These are phyloP conservation scores for Pyrus pyrifolia DNA, from an alignment of 306 rosid species.

Conservation along the genomic window DNA sequence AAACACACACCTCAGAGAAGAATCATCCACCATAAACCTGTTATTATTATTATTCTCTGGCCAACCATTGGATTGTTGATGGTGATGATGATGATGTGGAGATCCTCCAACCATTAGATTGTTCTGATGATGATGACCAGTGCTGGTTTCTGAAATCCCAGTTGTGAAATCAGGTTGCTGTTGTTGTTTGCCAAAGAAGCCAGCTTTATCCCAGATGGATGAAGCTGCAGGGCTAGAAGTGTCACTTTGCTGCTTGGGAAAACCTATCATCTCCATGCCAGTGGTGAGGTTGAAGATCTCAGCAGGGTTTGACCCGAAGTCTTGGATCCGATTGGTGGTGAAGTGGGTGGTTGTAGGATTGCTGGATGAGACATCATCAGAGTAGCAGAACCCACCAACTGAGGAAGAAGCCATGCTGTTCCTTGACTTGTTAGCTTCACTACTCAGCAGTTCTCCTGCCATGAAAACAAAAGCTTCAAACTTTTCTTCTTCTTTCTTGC, in stretches of 20 bases:
- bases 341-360: slow-evolving; percentile 38
- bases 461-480: slow-evolving; percentile 7
- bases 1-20: slow-evolving; percentile 68
- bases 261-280: slow-evolving; percentile 73
- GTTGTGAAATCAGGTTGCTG: slow-evolving; percentile 31
- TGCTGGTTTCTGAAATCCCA: slow-evolving; percentile 40
- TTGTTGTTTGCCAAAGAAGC: slow-evolving; percentile 27
- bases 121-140: slow-evolving; percentile 11
- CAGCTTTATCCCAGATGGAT: slow-evolving; percentile 28
- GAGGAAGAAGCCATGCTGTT: slow-evolving; percentile 30
- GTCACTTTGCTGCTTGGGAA: slow-evolving; percentile 39
- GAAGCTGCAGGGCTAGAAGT: slow-evolving; percentile 9
- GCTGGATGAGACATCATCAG: slow-evolving; percentile 37
- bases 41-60: slow-evolving; percentile 16
- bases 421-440: slow-evolving; percentile 44
- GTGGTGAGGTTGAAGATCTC: slow-evolving; percentile 71
- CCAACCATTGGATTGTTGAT: slow-evolving; percentile 28
- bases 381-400: slow-evolving; percentile 50
- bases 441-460: slow-evolving; percentile 37
- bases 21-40: slow-evolving; percentile 55
- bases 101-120: slow-evolving; percentile 36
- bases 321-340: slow-evolving; percentile 57
- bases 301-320: slow-evolving; percentile 48
- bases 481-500: not conserved
- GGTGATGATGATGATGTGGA: slow-evolving; percentile 2